Evolutionary conservation across 2,329 filamentous ascomycete species (phyloP), one percentile per base, ranked within the genome.

Genomic region (Fusarium fracticaudum): DNA sequence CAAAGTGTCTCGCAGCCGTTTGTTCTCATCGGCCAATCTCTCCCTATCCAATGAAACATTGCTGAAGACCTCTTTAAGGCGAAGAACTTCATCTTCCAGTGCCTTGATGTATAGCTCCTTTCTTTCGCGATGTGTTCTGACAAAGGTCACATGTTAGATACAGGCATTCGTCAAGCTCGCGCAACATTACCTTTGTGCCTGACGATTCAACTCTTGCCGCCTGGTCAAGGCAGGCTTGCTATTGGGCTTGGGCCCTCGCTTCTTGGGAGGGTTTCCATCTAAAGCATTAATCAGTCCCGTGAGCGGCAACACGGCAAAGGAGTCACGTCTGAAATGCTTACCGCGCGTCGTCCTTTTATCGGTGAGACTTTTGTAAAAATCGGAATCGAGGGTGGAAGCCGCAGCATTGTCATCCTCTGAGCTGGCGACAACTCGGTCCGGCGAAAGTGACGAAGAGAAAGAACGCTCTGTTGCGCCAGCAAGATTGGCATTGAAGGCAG

Each of bases 41-140:
- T 95, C 91, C 79, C 94, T 94, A 80, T 97, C 94, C 76, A 93
- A 91, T 12, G 91, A 89, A 24, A 92, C 89, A 58, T 89, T 91
- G 78, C 91, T 91, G 79, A 92, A 96, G n/a, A 92, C 88, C 80
- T 98, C 95, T 81, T 97, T 96, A 48, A 98, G 87, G 55, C 94
- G 92, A 26, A 97, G 87, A 10, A 98, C 93, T 83, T 98, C 95
- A 79, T 96, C 92, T 83, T 99, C 96, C 22, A 98, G 89, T 17
- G 93, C 91, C 82, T 97, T 97, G 86, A 98, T 97, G 82, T 98
- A 98, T 78, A 95, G 89, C 84, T 98, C 96, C 82, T 98, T 98
- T 76, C 96, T 91, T 84, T 98, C 96, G 64, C 96, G 94, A 83
- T 99, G 96, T 24, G 96, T 98, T 80, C 96, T 98, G 60, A 17